Conservation (phyloP, 176 grass and related monocot genomes). For the Oropetium thomaeum region DNA sequence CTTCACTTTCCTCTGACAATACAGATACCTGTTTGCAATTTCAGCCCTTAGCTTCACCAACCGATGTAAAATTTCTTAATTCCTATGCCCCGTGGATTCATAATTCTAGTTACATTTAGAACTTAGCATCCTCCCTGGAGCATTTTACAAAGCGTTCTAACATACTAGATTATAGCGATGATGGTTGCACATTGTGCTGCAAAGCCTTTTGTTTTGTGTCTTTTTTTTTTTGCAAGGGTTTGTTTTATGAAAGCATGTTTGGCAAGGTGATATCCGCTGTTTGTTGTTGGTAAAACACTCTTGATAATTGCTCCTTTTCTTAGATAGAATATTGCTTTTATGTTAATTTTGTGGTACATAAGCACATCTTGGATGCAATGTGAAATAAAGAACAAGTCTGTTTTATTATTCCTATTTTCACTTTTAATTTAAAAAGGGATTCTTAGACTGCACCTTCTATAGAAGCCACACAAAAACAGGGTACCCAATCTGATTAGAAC, state of each 20-base stretch:
- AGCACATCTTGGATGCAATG: not conserved
- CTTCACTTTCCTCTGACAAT: not conserved
- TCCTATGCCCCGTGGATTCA: not conserved
- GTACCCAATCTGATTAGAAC: not conserved
- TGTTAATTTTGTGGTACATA: not conserved
- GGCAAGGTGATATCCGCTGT: not conserved
- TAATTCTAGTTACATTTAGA: not conserved
- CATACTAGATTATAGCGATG: not conserved
- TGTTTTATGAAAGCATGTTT: not conserved
- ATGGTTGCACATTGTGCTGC: not conserved
- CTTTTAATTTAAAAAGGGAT: not conserved
- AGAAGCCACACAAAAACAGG: not conserved
- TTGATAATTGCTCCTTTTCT: not conserved
- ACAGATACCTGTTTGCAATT: not conserved
- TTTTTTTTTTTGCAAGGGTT: not conserved
- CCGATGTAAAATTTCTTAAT: constrained; percentile 6
- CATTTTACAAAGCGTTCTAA: not conserved
- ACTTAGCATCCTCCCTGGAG: not conserved
- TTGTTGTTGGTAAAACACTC: not conserved
- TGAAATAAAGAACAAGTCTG: not conserved
- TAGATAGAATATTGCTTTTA: not conserved
- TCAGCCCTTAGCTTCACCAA: not conserved
- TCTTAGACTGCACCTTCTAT: not conserved
- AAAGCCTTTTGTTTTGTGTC: not conserved
- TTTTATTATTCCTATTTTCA: not conserved